These are phyloP conservation scores for Galeopsis tetrahit DNA, from an alignment of 257 asterid genomes.

Conservation along the genomic window DNA sequence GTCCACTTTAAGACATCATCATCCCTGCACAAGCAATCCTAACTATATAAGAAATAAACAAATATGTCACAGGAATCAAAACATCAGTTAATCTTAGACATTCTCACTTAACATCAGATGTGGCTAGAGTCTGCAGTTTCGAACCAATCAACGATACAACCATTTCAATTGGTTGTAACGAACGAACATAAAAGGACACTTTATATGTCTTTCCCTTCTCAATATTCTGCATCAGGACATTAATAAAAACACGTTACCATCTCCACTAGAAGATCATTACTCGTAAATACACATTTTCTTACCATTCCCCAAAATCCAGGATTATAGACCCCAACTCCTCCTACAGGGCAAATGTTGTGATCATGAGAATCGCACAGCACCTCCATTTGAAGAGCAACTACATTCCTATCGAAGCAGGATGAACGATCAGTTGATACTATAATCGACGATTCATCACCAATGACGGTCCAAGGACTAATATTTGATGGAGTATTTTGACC, in stretches of 20 bases:
- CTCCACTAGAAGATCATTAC: background rate
- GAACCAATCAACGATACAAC: constrained; percentile 71
- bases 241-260: background rate
- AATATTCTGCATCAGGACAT: constrained; percentile 60
- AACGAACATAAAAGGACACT: constrained; percentile 70
- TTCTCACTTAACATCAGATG: constrained; percentile 63
- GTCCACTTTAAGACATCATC: constrained; percentile 64
- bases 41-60: constrained; percentile 13
- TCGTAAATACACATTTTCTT: constrained; percentile 26
- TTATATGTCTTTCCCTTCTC: constrained; percentile 76
- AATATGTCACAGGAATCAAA: background rate
- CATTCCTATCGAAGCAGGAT: constrained; percentile 81
- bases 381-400: constrained; percentile 77
- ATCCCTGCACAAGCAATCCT: constrained; percentile 46
- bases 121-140: constrained; percentile 61
- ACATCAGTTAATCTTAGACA: constrained; percentile 17
- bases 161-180: constrained; percentile 55
- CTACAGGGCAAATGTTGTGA: constrained; percentile 61
- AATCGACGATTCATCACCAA: constrained; percentile 69
- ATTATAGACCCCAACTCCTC: constrained; percentile 90
- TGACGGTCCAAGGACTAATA: constrained; percentile 76
- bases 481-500: constrained; percentile 85
- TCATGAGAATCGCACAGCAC: constrained; percentile 64
- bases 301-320: constrained; percentile 99
- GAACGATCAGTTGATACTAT: constrained; percentile 77